Percentiles rank a stretch among this genome's conserved stretches.
Evolutionary conservation across 2,329 filamentous ascomycete species (phyloP).

Genomic region (Xylaria digitata): DNA sequence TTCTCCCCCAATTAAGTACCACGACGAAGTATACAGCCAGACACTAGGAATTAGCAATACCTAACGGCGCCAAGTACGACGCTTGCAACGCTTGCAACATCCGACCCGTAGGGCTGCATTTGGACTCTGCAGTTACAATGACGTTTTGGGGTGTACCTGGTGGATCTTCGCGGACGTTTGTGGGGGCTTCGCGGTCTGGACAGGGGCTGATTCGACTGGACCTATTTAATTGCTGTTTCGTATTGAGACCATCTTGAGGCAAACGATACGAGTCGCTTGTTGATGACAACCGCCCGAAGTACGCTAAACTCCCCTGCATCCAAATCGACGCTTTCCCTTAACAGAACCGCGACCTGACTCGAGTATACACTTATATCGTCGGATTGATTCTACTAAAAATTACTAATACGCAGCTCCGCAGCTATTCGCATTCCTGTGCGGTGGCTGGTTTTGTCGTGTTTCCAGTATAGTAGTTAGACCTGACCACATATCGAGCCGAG

Average conservation of each 20-base stretch:
- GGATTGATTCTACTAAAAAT: slow-evolving; percentile 6
- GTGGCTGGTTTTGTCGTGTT: slow-evolving; percentile 37
- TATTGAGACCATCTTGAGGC: slow-evolving; percentile 32
- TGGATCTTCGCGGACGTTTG: slow-evolving; percentile 34
- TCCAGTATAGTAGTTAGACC: slow-evolving; percentile 6
- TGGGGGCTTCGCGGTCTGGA: slow-evolving; percentile 32
- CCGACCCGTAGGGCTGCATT: slow-evolving; percentile 38
- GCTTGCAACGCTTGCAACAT: slow-evolving; percentile 29
- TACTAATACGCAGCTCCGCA: slow-evolving; percentile 16
- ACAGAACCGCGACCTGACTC: slow-evolving; percentile 23
- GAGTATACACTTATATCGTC: slow-evolving; percentile 22
- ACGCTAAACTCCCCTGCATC: slow-evolving; percentile 27
- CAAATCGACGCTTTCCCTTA: slow-evolving; percentile 25
- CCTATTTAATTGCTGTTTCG: slow-evolving; percentile 38
- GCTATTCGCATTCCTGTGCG: slow-evolving; percentile 11
- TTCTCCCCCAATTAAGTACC: slow-evolving; percentile 19
- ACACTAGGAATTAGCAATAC: slow-evolving; percentile 9
- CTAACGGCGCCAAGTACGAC: slow-evolving; percentile 26
- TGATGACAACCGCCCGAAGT: slow-evolving; percentile 14
- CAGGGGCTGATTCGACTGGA: slow-evolving; percentile 35
- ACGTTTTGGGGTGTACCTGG: slow-evolving; percentile 31
- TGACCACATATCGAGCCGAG: slow-evolving; percentile 22
- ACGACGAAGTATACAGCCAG: slow-evolving; percentile 17
- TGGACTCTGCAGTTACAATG: slow-evolving; percentile 34
- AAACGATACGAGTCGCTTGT: slow-evolving; percentile 35